Conservation (phyloP, 495 filamentous ascomycete species). For the Margaritispora aquatica region DNA sequence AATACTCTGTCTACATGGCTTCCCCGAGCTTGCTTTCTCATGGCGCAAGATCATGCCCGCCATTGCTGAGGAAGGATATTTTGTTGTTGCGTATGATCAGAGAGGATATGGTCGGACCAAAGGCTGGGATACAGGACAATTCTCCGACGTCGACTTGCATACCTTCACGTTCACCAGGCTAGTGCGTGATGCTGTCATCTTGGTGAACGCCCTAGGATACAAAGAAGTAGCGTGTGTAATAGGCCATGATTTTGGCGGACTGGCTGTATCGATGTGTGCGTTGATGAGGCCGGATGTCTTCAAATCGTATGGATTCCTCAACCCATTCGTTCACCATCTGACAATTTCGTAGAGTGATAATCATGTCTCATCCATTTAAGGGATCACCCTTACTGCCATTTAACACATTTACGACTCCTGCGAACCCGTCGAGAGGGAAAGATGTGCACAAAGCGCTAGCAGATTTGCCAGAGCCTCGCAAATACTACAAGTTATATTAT, state of each 20-base stretch:
- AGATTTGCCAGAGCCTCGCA: constrained; percentile 42
- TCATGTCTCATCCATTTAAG: constrained; percentile 54
- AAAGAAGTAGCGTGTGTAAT: constrained; percentile 50
- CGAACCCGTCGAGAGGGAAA: constrained; percentile 20
- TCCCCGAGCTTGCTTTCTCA: constrained; percentile 62
- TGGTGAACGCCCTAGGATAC: constrained; percentile 57
- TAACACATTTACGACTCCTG: constrained; percentile 32
- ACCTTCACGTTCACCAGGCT: constrained; percentile 53
- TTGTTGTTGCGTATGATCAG: constrained; percentile 61
- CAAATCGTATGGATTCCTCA: constrained; percentile 21
- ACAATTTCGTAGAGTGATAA: constrained; percentile 30
- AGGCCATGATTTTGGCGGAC: constrained; percentile 62
- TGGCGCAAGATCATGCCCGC: constrained; percentile 58
- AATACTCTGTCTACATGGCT: constrained; percentile 59
- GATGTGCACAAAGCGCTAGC: constrained; percentile 53
- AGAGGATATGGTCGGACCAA: constrained; percentile 63
- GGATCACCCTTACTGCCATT: constrained; percentile 44
- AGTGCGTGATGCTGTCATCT: constrained; percentile 54
- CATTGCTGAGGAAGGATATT: constrained; percentile 50
- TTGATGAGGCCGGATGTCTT: constrained; percentile 62
- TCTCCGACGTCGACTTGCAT: constrained; percentile 44
- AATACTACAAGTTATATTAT: constrained; percentile 70
- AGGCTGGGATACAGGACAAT: constrained; percentile 49
- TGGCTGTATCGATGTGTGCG: constrained; percentile 52
- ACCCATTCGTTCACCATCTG: background rate